Evolutionary conservation across 352 stramenopile species (phyloP).

Genomic region (Elongisporangium anandrum): DNA sequence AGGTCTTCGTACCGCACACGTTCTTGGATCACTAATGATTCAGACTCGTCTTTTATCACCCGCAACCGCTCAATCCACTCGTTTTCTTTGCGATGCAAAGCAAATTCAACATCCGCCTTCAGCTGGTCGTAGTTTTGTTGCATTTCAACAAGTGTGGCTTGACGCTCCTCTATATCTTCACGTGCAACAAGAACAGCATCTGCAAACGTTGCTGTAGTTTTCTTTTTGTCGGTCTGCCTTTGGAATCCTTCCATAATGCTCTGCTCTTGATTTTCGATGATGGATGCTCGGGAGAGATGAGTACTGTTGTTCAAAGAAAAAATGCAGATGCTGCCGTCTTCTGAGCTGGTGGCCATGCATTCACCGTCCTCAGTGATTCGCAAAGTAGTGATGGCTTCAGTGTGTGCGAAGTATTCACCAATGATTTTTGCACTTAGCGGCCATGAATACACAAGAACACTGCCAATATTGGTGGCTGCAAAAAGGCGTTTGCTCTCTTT

Average conservation of each 20-base stretch:
- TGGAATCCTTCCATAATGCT: neutral
- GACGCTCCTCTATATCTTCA: constrained; percentile 77
- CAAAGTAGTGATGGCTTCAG: constrained; percentile 58
- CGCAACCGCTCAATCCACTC: constrained; percentile 84
- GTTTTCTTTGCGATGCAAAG: constrained; percentile 80
- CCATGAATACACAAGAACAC: constrained; percentile 59
- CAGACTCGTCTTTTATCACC: constrained; percentile 73
- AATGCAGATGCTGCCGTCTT: constrained; percentile 60
- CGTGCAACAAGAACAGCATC: constrained; percentile 68
- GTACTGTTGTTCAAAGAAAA: constrained; percentile 18
- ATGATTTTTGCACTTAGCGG: constrained; percentile 38
- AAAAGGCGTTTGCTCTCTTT: constrained; percentile 63
- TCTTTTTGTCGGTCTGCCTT: constrained; percentile 24
- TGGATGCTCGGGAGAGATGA: neutral
- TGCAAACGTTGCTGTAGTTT: constrained; percentile 10
- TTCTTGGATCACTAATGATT: constrained; percentile 74
- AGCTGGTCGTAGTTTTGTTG: constrained; percentile 74
- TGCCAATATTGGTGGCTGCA: constrained; percentile 55
- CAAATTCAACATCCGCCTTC: constrained; percentile 81
- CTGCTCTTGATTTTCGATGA: neutral
- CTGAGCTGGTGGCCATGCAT: constrained; percentile 42
- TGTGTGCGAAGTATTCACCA: constrained; percentile 51
- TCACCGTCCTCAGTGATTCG: constrained; percentile 74
- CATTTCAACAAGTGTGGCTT: constrained; percentile 42
- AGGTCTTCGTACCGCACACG: constrained; percentile 75